These are phyloP conservation scores for Pichia eremophila DNA, from an alignment of 805 yeast genomes.

Conservation along the genomic window DNA sequence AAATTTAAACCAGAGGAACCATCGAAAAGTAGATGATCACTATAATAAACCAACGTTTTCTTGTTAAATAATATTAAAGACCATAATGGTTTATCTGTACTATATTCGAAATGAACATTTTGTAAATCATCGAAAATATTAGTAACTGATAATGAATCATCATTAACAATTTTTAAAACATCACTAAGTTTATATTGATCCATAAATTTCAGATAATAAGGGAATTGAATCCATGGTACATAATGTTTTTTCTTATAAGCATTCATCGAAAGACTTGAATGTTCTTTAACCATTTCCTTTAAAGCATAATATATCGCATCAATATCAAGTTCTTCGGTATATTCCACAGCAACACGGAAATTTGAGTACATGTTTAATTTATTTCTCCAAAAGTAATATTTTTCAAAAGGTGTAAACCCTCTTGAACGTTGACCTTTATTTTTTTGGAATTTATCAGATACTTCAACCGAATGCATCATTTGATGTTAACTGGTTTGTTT, in stretches of 20 bases:
- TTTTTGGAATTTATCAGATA: no score
- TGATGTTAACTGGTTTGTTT: no score
- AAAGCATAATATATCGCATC: conserved; percentile 5
- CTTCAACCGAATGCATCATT: no score
- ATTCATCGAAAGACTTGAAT: conserved; percentile 14
- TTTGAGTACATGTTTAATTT: conserved; percentile 10
- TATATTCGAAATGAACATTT: conserved; percentile 5
- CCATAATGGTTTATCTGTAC: conserved; percentile 13
- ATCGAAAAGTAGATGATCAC: conserved; percentile 29
- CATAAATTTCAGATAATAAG: conserved; percentile 6
- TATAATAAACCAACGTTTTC: conserved; percentile 12
- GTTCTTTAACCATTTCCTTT: conserved; percentile 8
- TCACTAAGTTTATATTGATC: conserved; percentile 6
- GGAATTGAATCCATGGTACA: not conserved
- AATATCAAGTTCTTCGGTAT: conserved; percentile 1
- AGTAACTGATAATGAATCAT: not conserved
- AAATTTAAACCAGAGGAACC: conserved; percentile 26
- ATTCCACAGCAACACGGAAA: conserved; percentile 8
- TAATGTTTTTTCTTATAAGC: conserved; percentile 1
- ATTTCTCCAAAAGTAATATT: conserved; percentile 11
- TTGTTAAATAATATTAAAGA: conserved; percentile 10
- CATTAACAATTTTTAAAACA: conserved; percentile 7
- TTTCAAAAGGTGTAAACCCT: conserved; percentile 8
- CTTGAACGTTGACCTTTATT: not conserved
- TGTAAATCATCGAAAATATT: conserved; percentile 5